Base-by-base conservation (phyloP, 495 filamentous ascomycete species). In the Oidiodendron maius region DNA sequence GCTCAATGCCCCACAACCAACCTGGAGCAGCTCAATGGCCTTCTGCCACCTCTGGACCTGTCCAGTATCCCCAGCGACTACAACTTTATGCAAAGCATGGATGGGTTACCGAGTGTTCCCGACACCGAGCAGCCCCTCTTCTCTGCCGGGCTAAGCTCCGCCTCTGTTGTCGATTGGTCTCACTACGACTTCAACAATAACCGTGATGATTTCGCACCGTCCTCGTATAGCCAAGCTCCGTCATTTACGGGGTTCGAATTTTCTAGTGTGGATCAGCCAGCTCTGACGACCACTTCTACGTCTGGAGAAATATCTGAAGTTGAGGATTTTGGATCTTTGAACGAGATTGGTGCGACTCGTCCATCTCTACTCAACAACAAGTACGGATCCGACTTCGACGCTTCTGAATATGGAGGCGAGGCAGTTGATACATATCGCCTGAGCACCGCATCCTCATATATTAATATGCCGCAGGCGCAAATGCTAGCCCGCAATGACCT, bases 281-380 rank as follows among this genome's bases (percentile, higher is more conserved):
- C 74, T 4, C 67, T 81, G 47, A 71, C 70, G 12, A 63, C 77
- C 5, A 83, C 83, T 2, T 87, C 84, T 3, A 89, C 82, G 8
- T 88, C 84, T 2, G 85, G 84, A 24, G 84, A 88, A 51, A 78
- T 84, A 23, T 89, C 85, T 12, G 85, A 89, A 62, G 77, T 77
- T 12, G 85, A 86, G 44, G 86, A 90, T 40, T 55, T 58, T n/a
- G 42, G 41, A 2, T 38, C 36, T 20, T 17, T 52, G 11, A 46
- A 44, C 12, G 54, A 57, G 11, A 41, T 25, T 21, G 32, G 22
- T 23, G 26, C 32, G 3, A 46, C 34, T 22, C 44, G 48, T 8
- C 54, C 55, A 38, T 20, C 44, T 15, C 24, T 58, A 20, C 12
- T 55, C 13, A 52, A 30, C 20, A 50, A 50, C 12, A 43, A 57